A percentile compares a stretch with the other conserved stretches of the same genome.
Conservation (phyloP, 1,139 yeast genomes). For the Suhomyces atakaporum region DNA sequence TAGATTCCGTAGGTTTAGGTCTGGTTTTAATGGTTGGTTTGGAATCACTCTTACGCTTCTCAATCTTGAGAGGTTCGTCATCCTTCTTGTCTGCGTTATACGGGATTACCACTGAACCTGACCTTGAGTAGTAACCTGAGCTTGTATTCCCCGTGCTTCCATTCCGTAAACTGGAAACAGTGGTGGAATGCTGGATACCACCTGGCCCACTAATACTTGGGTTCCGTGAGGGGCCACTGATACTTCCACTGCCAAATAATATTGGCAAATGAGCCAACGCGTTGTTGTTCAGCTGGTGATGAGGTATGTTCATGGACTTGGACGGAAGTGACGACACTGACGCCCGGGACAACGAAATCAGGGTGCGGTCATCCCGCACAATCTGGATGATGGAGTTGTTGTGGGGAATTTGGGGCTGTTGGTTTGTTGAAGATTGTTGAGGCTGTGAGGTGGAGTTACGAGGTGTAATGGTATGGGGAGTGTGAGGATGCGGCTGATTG, state of each 20-base stretch:
- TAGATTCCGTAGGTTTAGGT: conserved; percentile 3
- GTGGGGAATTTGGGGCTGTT: conserved; percentile 22
- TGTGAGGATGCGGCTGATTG: conserved; percentile 42
- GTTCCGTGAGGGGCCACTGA: conserved; percentile 45
- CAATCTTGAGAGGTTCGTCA: conserved; percentile 25
- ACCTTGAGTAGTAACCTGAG: conserved; percentile 42
- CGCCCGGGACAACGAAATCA: conserved; percentile 40
- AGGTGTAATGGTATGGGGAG: conserved; percentile 35
- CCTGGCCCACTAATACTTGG: conserved; percentile 44
- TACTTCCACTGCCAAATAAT: conserved; percentile 44
- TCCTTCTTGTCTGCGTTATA: conserved; percentile 36
- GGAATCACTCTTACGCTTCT: conserved; percentile 17
- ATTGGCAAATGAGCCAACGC: conserved; percentile 50
- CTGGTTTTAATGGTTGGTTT: conserved; percentile 11
- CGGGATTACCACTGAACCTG: conserved; percentile 50
- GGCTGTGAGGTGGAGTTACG: conserved; percentile 37
- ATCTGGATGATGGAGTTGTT: conserved; percentile 49
- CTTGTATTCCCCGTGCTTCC: conserved; percentile 35
- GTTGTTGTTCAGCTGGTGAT: conserved; percentile 44
- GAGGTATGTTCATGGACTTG: conserved; percentile 52
- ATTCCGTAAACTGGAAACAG: conserved; percentile 44
- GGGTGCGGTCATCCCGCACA: conserved; percentile 41
- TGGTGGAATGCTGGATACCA: conserved; percentile 33
- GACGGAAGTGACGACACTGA: conserved; percentile 49
- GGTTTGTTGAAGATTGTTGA: conserved; percentile 11